These are phyloP conservation scores for Elasticomyces elasticus DNA, from an alignment of 495 filamentous ascomycete genomes.

Conservation along the genomic window DNA sequence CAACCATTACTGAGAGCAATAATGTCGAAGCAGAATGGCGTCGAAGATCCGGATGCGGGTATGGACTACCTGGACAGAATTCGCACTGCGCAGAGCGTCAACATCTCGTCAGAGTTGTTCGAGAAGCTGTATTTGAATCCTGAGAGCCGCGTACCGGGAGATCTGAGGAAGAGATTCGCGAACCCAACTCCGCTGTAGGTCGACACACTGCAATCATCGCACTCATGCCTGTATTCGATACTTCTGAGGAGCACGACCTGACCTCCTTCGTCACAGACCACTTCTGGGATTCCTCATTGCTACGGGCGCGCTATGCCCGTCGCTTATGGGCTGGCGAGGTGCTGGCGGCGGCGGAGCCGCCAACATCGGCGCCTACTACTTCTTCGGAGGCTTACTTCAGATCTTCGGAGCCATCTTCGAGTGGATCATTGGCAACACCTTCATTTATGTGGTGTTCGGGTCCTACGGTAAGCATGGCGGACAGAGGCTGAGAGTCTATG, in stretches of 20 bases:
- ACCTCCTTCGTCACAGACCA: not conserved
- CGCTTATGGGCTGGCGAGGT: constrained; percentile 60
- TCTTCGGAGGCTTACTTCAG: constrained; percentile 61
- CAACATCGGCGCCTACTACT: constrained; percentile 45
- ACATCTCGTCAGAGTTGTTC: too few relatives aligned
- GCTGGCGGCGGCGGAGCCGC: constrained; percentile 54
- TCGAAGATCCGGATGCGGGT: too few relatives aligned
- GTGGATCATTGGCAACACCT: constrained; percentile 58
- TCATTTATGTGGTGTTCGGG: constrained; percentile 55
- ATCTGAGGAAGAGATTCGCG: constrained; percentile 48
- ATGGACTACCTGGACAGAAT: too few relatives aligned
- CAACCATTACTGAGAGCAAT: too few relatives aligned
- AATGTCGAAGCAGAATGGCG: too few relatives aligned
- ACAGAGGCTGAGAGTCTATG: constrained; percentile 22
- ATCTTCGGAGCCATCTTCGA: constrained; percentile 52
- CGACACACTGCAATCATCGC: not conserved
- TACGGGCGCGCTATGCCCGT: constrained; percentile 49
- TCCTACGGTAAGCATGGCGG: constrained; percentile 33
- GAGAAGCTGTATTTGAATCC: constrained; percentile 63
- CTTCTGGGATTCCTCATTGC: constrained; percentile 54
- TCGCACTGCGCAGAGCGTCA: too few relatives aligned
- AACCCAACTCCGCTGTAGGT: constrained; percentile 58
- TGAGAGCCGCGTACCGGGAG: constrained; percentile 43
- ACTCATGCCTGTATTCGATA: too few relatives aligned
- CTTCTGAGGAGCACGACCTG: too few relatives aligned